phyloP scores from a whole-genome alignment of 106 monocot species.

The Cymbidium sinense region DNA sequence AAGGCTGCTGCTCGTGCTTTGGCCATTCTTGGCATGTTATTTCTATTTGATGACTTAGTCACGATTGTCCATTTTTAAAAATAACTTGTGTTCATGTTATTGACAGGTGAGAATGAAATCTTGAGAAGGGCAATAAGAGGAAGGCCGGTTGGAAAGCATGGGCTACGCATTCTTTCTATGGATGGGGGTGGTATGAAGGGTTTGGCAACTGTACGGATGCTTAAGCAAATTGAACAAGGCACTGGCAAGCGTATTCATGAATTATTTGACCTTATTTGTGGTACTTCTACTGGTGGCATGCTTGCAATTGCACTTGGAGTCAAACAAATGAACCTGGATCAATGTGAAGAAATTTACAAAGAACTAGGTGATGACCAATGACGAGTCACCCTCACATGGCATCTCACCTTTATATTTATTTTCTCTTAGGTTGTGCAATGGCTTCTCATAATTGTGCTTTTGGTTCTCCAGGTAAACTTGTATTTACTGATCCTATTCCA shows the following conservation, averaged over 20 bases:
- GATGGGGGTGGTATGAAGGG: constrained; percentile 99
- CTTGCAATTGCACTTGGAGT: constrained; percentile 94
- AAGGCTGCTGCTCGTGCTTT: constrained; percentile 98
- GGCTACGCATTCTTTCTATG: constrained; percentile 89
- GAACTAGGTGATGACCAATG: constrained; percentile 51
- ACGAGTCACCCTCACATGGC: background rate
- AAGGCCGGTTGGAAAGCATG: constrained; percentile 62
- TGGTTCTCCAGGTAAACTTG: constrained; percentile 75
- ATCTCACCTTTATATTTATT: background rate
- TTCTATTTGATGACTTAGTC: constrained; percentile 3
- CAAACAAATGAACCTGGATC: constrained; percentile 83
- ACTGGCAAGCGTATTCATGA: constrained; percentile 94
- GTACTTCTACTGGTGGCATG: constrained; percentile 99
- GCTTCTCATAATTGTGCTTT: constrained; percentile 14
- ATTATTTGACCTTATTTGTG: constrained; percentile 96
- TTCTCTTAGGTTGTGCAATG: background rate
- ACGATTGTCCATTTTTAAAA: background rate
- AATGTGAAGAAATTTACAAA: constrained; percentile 98
- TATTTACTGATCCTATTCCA: constrained; percentile 80
- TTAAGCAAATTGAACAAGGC: constrained; percentile 91
- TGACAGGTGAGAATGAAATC: constrained; percentile 89
- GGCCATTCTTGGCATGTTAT: constrained; percentile 79
- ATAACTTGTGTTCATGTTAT: background rate
- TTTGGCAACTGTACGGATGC: constrained; percentile 88
- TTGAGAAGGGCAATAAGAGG: constrained; percentile 77